These are phyloP conservation scores for Chaetomidium leptoderma DNA, from an alignment of 495 filamentous ascomycete genomes.

Conservation along the genomic window DNA sequence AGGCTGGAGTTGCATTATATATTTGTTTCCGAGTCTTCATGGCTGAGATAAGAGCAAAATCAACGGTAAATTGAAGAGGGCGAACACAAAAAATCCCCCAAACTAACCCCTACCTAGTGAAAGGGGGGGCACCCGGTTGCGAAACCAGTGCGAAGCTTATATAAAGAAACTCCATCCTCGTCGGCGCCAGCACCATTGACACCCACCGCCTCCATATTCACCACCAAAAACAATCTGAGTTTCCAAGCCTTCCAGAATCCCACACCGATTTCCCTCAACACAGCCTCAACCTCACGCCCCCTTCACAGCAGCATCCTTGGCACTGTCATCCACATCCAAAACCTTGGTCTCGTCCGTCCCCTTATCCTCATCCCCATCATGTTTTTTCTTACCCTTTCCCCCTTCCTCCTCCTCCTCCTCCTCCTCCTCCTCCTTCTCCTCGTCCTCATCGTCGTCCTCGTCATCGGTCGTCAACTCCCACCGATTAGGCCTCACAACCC, in stretches of 20 bases:
- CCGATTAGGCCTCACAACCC: conserved; percentile 37
- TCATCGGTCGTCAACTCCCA: conserved; percentile 30
- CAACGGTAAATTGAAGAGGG: no score
- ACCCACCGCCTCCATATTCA: no score
- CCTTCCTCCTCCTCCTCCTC: conserved; percentile 11
- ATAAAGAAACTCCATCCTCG: no score
- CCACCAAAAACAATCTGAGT: conserved; percentile 16
- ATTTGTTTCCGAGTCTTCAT: no score
- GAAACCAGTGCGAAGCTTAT: no score
- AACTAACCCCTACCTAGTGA: no score
- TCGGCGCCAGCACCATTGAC: no score
- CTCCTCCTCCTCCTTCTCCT: conserved; percentile 14
- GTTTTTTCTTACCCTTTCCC: conserved; percentile 19
- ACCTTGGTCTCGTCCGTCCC: conserved; percentile 36
- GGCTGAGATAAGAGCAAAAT: no score
- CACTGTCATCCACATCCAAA: conserved; percentile 47
- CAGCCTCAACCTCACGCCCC: conserved; percentile 4
- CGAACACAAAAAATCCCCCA: no score
- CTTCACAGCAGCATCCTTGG: conserved; percentile 43
- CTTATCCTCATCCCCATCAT: conserved; percentile 16
- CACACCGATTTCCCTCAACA: neutral
- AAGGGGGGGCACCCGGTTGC: no score
- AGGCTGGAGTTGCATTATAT: no score
- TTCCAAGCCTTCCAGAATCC: no score
- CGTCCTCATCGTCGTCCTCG: conserved; percentile 15